Conservation (phyloP, 148 eudicot genomes). For the Nepenthes gracilis region DNA sequence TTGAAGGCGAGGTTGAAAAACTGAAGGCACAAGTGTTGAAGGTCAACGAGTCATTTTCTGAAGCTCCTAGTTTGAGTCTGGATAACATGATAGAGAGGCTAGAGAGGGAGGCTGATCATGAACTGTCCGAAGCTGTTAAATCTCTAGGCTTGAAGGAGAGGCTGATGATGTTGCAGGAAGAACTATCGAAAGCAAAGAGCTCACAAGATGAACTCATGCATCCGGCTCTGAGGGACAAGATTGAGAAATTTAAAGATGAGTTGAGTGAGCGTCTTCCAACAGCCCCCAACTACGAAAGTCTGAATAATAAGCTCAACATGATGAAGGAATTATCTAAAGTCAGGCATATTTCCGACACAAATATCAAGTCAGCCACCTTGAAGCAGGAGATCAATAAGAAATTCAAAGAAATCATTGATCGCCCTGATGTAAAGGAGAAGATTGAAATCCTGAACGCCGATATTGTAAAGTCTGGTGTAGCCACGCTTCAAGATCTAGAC, state of each 20-base stretch:
- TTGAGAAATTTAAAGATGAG: conserved; percentile 51
- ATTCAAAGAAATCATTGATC: conserved; percentile 34
- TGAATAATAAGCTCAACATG: conserved; percentile 53
- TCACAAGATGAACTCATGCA: conserved; percentile 37
- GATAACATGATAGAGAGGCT: conserved; percentile 54
- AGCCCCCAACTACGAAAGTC: conserved; percentile 62
- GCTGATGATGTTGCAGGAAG: conserved; percentile 38
- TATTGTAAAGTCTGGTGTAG: conserved; percentile 37
- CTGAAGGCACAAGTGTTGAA: conserved; percentile 52
- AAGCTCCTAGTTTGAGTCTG: conserved; percentile 33
- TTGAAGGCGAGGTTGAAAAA: conserved; percentile 61
- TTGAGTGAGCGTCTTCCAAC: conserved; percentile 37
- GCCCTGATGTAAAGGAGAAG: conserved; percentile 50
- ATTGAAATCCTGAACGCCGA: conserved; percentile 52
- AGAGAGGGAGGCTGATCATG: conserved; percentile 51
- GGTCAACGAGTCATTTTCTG: conserved; percentile 38
- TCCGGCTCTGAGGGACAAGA: conserved; percentile 35
- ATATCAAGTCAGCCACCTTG: conserved; percentile 22
- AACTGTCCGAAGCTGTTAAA: conserved; percentile 54
- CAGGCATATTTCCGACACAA: conserved; percentile 35
- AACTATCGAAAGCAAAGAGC: conserved; percentile 53
- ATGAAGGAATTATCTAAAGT: conserved; percentile 51
- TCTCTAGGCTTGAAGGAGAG: conserved; percentile 54
- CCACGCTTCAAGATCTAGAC: conserved; percentile 28
- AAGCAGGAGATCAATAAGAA: conserved; percentile 40